Percentiles rank a stretch among this genome's conserved stretches.
Conservation (phyloP, 345 rosid genomes). For the Eucalyptus leucophloia region DNA sequence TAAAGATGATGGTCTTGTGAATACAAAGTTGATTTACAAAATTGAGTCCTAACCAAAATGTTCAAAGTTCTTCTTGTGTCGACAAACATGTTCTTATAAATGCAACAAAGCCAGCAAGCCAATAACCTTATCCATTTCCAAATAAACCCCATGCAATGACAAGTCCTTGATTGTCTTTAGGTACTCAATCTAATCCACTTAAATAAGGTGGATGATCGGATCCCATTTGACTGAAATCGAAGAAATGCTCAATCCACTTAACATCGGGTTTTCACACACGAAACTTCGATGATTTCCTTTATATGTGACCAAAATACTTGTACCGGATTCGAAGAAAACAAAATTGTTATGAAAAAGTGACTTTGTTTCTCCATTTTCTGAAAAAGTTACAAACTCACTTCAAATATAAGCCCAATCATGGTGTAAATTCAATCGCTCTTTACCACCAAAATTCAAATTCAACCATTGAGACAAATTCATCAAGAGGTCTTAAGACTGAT, state of each 20-base stretch:
- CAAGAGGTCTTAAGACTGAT: neutral
- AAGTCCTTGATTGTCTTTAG: neutral
- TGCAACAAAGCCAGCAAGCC: neutral
- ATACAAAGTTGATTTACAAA: neutral
- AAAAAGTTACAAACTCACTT: fast-evolving
- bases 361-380: neutral
- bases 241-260: neutral
- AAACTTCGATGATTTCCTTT: neutral
- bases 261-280: fast-evolving
- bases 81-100: neutral
- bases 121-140: fast-evolving
- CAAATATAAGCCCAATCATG: fast-evolving
- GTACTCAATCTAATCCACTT: neutral
- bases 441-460: neutral
- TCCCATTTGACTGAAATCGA: neutral
- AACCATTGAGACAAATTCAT: neutral
- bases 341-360: fast-evolving
- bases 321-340: fast-evolving
- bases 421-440: fast-evolving
- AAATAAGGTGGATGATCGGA: neutral
- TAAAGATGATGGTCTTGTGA: neutral
- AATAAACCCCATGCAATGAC: neutral
- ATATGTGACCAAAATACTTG: fast-evolving
- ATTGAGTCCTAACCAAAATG: neutral
- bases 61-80: neutral